Percentiles rank a stretch among this genome's conserved stretches.
Evolutionary conservation across 352 stramenopile genomes (phyloP).

Genomic region (Globisporangium splendens): DNA sequence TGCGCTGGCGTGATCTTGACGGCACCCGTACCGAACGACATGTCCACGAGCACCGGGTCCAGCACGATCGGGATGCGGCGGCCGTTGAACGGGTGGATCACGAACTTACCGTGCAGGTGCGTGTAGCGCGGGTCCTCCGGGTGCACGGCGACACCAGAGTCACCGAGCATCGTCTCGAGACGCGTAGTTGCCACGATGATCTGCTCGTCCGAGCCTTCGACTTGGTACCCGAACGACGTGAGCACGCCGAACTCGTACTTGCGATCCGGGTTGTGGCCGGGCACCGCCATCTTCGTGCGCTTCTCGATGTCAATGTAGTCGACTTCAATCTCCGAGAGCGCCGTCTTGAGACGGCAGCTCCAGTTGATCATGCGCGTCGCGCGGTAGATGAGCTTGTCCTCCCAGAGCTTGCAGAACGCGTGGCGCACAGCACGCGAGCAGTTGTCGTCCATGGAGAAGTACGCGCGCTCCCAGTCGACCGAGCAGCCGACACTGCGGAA

Average conservation of each 20-base stretch:
- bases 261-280: constrained; percentile 92
- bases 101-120: constrained; percentile 97
- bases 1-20: constrained; percentile 99
- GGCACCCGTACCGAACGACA: constrained; percentile 97
- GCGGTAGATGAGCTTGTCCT: constrained; percentile 96
- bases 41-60: constrained; percentile 97
- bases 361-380: constrained; percentile 99
- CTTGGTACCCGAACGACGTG: constrained; percentile 96
- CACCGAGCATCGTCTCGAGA: constrained; percentile 99
- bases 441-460: constrained; percentile 99
- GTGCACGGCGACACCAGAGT: constrained; percentile 98
- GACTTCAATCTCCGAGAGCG: constrained; percentile 96
- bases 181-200: constrained; percentile 92
- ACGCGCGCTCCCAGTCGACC: constrained; percentile 96
- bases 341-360: constrained; percentile 97
- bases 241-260: constrained; percentile 99
- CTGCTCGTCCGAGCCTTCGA: constrained; percentile 88
- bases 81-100: constrained; percentile 98
- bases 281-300: constrained; percentile 93
- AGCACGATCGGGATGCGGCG: constrained; percentile 96
- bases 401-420: constrained; percentile 93
- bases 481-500: constrained; percentile 91
- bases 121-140: constrained; percentile 98
- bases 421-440: constrained; percentile 96
- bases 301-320: constrained; percentile 99